Conservation (phyloP, 352 stramenopile genomes). For the Globisporangium nunn region DNA sequence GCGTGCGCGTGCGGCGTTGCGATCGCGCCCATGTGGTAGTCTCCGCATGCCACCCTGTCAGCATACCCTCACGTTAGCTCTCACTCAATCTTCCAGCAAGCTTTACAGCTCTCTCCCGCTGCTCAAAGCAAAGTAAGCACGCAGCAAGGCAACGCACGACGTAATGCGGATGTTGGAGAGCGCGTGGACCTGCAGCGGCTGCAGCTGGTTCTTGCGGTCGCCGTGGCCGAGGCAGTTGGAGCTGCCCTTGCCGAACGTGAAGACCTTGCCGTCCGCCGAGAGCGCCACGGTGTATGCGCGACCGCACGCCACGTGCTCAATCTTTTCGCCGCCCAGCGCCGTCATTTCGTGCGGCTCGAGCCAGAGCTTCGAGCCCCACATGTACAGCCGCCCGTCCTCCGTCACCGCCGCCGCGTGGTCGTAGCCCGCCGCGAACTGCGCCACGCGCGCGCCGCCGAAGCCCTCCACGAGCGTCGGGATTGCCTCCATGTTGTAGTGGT, state of each 20-base stretch:
- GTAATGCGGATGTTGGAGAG: conserved; percentile 54
- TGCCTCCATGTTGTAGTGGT: conserved; percentile 92
- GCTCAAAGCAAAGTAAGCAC: no score
- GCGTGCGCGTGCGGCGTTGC: conserved; percentile 56
- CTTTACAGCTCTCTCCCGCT: neutral
- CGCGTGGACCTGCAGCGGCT: conserved; percentile 73
- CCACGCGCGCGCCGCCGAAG: conserved; percentile 56
- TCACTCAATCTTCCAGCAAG: neutral
- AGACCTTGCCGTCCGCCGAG: conserved; percentile 66
- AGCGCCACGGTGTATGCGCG: conserved; percentile 80
- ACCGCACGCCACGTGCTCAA: conserved; percentile 80
- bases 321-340: conserved; percentile 55
- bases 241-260: conserved; percentile 85
- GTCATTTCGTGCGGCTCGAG: conserved; percentile 90
- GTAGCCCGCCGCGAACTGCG: conserved; percentile 90
- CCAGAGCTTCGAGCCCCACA: conserved; percentile 88
- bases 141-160: conserved; percentile 30
- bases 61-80: neutral
- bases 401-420: conserved; percentile 87
- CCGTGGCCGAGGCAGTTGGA: conserved; percentile 86
- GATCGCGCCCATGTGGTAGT: conserved; percentile 85
- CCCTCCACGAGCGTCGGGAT: conserved; percentile 83
- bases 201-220: conserved; percentile 84
- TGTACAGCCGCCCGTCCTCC: conserved; percentile 68
- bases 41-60: conserved; percentile 68